Percentiles rank a stretch among this genome's conserved stretches.
These are phyloP conservation scores for Penicillium psychrofluorescens DNA, from an alignment of 495 filamentous ascomycete species.

Conservation along the genomic window DNA sequence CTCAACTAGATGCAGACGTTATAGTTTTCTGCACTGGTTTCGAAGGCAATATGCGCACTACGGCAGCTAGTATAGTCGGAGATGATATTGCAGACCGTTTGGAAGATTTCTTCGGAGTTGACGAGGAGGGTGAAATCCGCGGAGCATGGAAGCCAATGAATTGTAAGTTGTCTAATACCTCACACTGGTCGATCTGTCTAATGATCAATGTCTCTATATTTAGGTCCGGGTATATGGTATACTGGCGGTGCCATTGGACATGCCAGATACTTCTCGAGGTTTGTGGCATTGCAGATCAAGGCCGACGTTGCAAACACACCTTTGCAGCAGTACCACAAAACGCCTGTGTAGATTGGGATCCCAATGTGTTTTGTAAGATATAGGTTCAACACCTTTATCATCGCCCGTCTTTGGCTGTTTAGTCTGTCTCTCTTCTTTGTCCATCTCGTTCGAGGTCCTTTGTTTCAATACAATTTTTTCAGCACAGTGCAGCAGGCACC, in stretches of 20 bases:
- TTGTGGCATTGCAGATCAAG: constrained; percentile 23
- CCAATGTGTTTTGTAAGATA: too few species aligned
- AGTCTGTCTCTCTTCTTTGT: too few species aligned
- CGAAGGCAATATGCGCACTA: constrained; percentile 15
- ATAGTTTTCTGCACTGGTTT: constrained; percentile 32
- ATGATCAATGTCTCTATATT: not conserved
- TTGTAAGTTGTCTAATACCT: constrained; percentile 10
- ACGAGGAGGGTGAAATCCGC: constrained; percentile 27
- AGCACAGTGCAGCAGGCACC: too few species aligned
- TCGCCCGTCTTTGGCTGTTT: too few species aligned
- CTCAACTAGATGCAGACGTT: constrained; percentile 22
- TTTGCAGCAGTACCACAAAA: too few species aligned
- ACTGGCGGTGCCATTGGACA: constrained; percentile 18
- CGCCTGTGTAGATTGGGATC: too few species aligned
- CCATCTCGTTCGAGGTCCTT: too few species aligned
- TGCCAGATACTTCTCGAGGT: constrained; percentile 22
- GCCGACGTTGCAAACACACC: not conserved
- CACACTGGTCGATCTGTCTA: not conserved
- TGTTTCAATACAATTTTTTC: too few species aligned
- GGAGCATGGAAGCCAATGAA: constrained; percentile 22
- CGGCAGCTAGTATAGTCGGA: constrained; percentile 16
- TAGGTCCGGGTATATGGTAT: constrained; percentile 26
- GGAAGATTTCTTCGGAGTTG: constrained; percentile 28
- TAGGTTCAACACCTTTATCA: too few species aligned
- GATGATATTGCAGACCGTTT: constrained; percentile 16